Evolutionary conservation across 2,329 filamentous ascomycete species (phyloP), one percentile per base, ranked within the genome.

Genomic region (Aspergillus sp.): DNA sequence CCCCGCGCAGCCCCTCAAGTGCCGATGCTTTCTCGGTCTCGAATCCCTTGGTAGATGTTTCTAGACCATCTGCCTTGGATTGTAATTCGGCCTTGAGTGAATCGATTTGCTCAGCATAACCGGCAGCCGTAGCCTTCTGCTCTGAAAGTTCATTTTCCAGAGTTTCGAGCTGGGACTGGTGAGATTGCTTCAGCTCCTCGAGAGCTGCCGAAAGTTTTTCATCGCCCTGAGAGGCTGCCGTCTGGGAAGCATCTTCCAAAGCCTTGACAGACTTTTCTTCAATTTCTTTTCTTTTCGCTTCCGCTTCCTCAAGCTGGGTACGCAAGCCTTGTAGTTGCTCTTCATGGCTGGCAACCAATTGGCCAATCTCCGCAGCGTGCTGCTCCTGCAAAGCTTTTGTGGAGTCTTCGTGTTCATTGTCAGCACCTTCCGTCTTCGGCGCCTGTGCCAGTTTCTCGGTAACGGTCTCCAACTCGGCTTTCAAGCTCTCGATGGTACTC

Each of bases 201-300:
- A 77, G 64, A n/a, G 70, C 63, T 17, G 69, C 63, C 13, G 70
- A 66, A 12, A 66, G 64, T 57, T 74, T 67, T 26, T 69, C 66
- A 55, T 77, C 72, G 5, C 73, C 73, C 34, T 74, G 64, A 18
- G 71, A 68, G 4, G 66, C 59, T 2, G 75, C 75, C 3, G 68
- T 63, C 51, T 74, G 65, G 49, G 72, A 71, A 20, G 73, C 74
- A 41, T 73, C 71, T 41, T 77, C 75, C 9, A 78, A 56, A 11
- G 77, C 72, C 53, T 72, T 70, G 9, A 68, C 54, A 6, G 71
- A 72, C 51, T 69, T 72, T 36, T 73, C 69, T 54, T 74, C 72
- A 24, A 75, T 53, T 18, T 75, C 71, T 51, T 74, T 72, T 17
- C 68, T 69, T 54, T 71, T 70, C 6, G 61, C 48, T 48, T 78